Base-by-base conservation (phyloP, 2,329 filamentous ascomycete genomes). In the Exophiala alcalophila region DNA sequence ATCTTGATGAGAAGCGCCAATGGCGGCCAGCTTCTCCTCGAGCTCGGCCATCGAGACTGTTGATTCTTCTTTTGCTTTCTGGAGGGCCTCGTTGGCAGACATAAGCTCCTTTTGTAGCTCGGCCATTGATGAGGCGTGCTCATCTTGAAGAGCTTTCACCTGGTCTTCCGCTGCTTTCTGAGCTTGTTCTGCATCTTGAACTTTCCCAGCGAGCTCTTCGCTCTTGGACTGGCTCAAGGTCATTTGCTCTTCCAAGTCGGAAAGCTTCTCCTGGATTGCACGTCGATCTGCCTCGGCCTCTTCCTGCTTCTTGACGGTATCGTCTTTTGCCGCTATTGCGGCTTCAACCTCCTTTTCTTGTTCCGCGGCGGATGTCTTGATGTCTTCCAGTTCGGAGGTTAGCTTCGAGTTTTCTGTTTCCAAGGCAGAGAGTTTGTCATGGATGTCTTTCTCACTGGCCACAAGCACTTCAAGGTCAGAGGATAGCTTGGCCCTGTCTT, bases 41-140 rank as follows among this genome's bases (percentile, higher is more conserved):
- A 49, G 37, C n/a, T 31, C 46, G 10, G 40, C 30, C 14, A 44
- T 14, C 23, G 45, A 18, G 12, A 31, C 28, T 11, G 25, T 20
- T 16, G 44, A 34, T 19, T 49, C 46, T 24, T 36, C 28, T 10
- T 25, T 38, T 8, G 38, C 42, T 28, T 49, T 49, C 15, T 40
- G 21, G 3, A 44, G 29, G n/a, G 40, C 35, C 12, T 45, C 40
- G 20, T 49, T 28, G 24, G 30, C 31, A 11, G 39, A 40, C 8
- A n/a, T n/a, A 23, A 43, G 20, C 26, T 43, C 33, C 33, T 43
- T 32, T 37, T 35, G 20, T 11, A 44, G 12, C 18, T 38, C 33
- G n/a, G 29, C 25, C 4, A 27, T 34, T 10, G 29, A 23, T 16
- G 42, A 28, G 20, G 35, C 29, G n/a, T 41, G 33, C 11, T 25